Evolutionary conservation across 345 rosid species (phyloP), one percentile per base, ranked within the genome.

Genomic region (Eucalyptus tenuipes): DNA sequence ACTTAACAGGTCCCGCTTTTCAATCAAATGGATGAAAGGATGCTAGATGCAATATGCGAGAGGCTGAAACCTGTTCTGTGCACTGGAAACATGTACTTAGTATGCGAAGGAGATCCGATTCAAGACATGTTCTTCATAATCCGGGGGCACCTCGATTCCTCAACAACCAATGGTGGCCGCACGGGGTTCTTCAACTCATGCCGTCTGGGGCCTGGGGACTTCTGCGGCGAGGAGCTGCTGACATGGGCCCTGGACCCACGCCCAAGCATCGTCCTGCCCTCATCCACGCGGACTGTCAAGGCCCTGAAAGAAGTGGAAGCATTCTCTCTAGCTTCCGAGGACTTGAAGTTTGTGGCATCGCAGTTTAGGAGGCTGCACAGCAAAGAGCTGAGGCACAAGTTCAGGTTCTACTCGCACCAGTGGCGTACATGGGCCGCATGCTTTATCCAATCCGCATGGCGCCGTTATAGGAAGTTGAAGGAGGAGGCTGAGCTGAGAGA

Each of bases 221-320:
- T 91, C 90, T 90, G 90, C 47, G 88, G 92, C 8, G 90, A 91
- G 87, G 92, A 87, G 86, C 89, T 91, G 64, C 88, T 91, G 86
- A 89, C 90, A 12, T 91, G 92, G 90, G 90, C 92, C 16, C 52
- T 90, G 45, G 88, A 86, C 80, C 91, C 89, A 1, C 53, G 79
- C 15, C 87, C 89, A 10, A 87, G 47, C 52, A 55, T 86, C 64
- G 85, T 66, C 85, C 90, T 91, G 48, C 92, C 92, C 18, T 87
- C 87, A 2, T 90, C 91, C 31, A 90, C 90, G 3, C 61, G 91
- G 24, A 90, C 90, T 11, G 92, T 88, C 87, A 90, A 87, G 37
- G 68, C 91, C 40, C 47, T 91, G n/a, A 37, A 88, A 5, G 89
- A 91, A 61, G 88, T 90, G n/a, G 92, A 90, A 89, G 91, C 91